Base-by-base conservation (phyloP, 2,329 filamentous ascomycete species). In the Atkinsonella texensis region DNA sequence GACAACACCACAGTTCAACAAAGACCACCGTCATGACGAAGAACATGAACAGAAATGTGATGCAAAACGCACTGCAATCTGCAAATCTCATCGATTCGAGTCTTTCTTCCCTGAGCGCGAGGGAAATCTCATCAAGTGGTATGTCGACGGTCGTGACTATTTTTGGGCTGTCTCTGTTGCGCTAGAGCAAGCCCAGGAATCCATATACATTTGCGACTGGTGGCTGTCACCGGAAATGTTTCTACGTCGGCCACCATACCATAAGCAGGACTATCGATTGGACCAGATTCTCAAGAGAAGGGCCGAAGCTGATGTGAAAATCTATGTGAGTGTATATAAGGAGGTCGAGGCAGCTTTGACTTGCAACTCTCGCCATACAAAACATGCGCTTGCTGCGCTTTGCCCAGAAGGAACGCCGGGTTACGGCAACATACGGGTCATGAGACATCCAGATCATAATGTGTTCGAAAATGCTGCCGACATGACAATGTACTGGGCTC, bases 401-500 rank as follows among this genome's bases (percentile, higher is more conserved):
- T 95, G 90, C 59, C 88, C 89, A 0, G 76, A 91, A 63, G 91
- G 89, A 8, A 77, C 77, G 0, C 85, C 84, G 0, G 93, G 91
- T 1, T 75, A 90, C 64, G 89, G 87, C 46, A 97, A 97, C 64
- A 97, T 98, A 63, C 79, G 75, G 38, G 75, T 95, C 49, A 85
- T 94, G 80, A 81, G 91, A 32, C 91, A 97, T 68, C 91, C 91
- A 0, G 91, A 97, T 65, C 91, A 97, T 70, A 96, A 96, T 57
- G 79, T 95, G 2, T 81, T 97, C 48, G 89, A 96, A 61, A 96
- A 96, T 61, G 87, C 85, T 2, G 87, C 87, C 32, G 91, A 97
- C 60, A 94, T 95, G 87, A 96, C 89, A 0, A 89, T 96, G 62
- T 96, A 95, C 71, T 97, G 91, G 82, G 93, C 93, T 0, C 93